Evolutionary conservation across 495 filamentous ascomycete species (phyloP).

Genomic region (Viridothelium virens): DNA sequence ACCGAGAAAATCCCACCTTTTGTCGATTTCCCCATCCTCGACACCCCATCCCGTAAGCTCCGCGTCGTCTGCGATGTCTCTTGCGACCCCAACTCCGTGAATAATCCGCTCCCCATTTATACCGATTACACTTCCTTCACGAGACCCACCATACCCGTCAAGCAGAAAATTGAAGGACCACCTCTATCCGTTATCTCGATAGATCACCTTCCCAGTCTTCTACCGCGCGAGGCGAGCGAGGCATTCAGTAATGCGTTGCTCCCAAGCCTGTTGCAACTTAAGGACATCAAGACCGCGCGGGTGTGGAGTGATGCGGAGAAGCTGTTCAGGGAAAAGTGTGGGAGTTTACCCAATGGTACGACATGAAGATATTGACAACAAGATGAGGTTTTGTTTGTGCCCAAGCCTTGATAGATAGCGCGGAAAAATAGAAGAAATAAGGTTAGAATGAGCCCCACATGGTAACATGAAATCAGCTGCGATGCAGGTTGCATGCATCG

Average conservation of each 20-base stretch:
- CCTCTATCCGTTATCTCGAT: conserved; percentile 73
- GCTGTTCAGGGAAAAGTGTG: conserved; percentile 78
- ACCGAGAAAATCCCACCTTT: conserved; percentile 61
- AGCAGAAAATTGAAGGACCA: conserved; percentile 47
- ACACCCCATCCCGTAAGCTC: conserved; percentile 60
- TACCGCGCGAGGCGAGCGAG: conserved; percentile 82
- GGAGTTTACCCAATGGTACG: conserved; percentile 50
- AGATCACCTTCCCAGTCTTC: conserved; percentile 74
- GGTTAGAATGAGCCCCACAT: neutral
- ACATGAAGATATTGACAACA: neutral
- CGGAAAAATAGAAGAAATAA: too few species aligned
- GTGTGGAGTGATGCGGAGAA: conserved; percentile 82
- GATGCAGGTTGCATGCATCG: neutral
- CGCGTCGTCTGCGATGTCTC: conserved; percentile 81
- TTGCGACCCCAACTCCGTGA: conserved; percentile 55
- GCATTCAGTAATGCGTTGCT: conserved; percentile 74
- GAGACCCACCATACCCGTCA: conserved; percentile 72
- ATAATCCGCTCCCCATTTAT: conserved; percentile 82
- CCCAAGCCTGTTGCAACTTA: conserved; percentile 69
- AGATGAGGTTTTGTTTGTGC: neutral
- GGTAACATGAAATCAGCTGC: neutral
- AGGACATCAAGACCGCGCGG: conserved; percentile 58
- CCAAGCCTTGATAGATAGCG: too few species aligned
- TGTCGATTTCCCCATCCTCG: conserved; percentile 62
- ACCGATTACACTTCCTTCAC: conserved; percentile 71